Conservation (phyloP, 768 basidiomycete genomes). For the Lentinula guzmanii region DNA sequence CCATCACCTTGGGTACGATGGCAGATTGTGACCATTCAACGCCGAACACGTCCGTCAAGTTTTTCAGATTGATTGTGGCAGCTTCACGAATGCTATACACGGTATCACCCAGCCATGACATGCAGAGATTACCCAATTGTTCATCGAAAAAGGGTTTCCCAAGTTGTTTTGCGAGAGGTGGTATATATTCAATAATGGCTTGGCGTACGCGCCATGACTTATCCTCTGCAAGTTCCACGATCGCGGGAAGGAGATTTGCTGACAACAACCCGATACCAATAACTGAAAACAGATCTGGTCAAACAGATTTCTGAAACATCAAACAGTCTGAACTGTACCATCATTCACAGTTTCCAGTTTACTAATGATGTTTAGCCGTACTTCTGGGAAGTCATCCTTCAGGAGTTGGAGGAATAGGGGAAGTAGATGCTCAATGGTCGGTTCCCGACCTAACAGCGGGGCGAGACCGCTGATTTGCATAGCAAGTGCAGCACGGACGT, state of each 20-base stretch:
- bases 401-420: constrained; percentile 94
- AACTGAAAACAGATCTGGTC: constrained; percentile 40
- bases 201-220: constrained; percentile 99
- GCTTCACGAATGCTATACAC: constrained; percentile 98
- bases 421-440: constrained; percentile 94
- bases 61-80: constrained; percentile 95
- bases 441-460: constrained; percentile 86
- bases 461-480: constrained; percentile 96
- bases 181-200: constrained; percentile 99
- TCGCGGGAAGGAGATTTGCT: constrained; percentile 93
- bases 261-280: constrained; percentile 95
- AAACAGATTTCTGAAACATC: not conserved
- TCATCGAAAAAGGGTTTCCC: constrained; percentile 98
- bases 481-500: constrained; percentile 94
- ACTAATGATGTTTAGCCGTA: constrained; percentile 95
- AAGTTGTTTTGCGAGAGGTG: constrained; percentile 96
- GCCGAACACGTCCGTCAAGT: constrained; percentile 96
- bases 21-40: constrained; percentile 94
- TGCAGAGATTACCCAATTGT: constrained; percentile 92
- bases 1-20: constrained; percentile 95
- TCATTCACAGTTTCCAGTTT: constrained; percentile 94
- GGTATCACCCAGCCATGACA: constrained; percentile 98
- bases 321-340: constrained; percentile 42
- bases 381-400: constrained; percentile 99
- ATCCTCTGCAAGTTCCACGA: constrained; percentile 96